Percentiles rank a stretch among this genome's conserved stretches.
These are phyloP conservation scores for Neopestalotiopsis sp. DNA, from an alignment of 2,329 filamentous ascomycete species.

Conservation along the genomic window DNA sequence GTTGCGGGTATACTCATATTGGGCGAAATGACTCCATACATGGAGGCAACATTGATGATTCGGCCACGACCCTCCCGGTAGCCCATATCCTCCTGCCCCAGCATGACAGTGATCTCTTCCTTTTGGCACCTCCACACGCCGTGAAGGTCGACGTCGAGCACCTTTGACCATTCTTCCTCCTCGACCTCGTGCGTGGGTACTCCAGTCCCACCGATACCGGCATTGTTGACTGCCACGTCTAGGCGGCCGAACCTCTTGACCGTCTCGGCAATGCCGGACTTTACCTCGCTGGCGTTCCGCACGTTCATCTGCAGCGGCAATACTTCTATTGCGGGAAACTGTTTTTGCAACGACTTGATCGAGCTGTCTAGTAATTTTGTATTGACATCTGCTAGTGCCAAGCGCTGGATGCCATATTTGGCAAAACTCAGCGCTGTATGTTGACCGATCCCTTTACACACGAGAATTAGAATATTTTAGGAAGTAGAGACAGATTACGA, in stretches of 20 bases:
- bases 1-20: slow-evolving; percentile 41
- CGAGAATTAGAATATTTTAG: slow-evolving; percentile 2
- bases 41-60: slow-evolving; percentile 60
- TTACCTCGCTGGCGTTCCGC: slow-evolving; percentile 45
- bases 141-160: slow-evolving; percentile 58
- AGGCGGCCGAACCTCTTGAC: slow-evolving; percentile 55
- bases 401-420: slow-evolving; percentile 49
- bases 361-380: slow-evolving; percentile 35
- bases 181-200: slow-evolving; percentile 49
- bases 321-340: slow-evolving; percentile 46
- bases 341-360: slow-evolving; percentile 36
- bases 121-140: slow-evolving; percentile 63
- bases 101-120: slow-evolving; percentile 56
- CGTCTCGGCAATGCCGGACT: slow-evolving; percentile 45
- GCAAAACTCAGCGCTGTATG: slow-evolving; percentile 51
- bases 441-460: slow-evolving; percentile 52
- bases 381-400: slow-evolving; percentile 53
- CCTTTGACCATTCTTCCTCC: slow-evolving; percentile 52
- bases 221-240: slow-evolving; percentile 61
- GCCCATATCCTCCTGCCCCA: slow-evolving; percentile 52
- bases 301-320: slow-evolving; percentile 51
- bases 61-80: slow-evolving; percentile 47
- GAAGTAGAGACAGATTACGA: not conserved
- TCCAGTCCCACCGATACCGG: slow-evolving; percentile 51
- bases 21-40: slow-evolving; percentile 53